phyloP scores from a whole-genome alignment of 768 basidiomycete genomes.

The Suillus tomentosus region DNA sequence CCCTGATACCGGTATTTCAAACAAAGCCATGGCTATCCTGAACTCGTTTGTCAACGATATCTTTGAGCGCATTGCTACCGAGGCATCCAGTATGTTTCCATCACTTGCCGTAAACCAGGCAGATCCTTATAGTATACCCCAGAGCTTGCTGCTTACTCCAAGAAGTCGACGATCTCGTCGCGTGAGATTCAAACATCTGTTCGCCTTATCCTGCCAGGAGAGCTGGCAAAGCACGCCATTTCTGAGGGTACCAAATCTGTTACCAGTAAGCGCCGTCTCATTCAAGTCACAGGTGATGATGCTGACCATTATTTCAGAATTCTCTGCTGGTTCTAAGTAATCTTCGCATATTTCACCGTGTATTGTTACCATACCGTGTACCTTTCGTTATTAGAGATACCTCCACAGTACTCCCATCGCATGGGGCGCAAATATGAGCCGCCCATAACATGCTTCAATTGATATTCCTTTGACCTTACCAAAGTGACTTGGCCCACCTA shows the following conservation, averaged over 20 bases:
- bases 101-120: not conserved
- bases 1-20: slow-evolving; percentile 92
- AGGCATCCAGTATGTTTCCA: slow-evolving; percentile 58
- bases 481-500: too few relatives aligned
- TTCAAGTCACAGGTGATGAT: not conserved
- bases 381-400: slow-evolving; percentile 33
- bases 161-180: slow-evolving; percentile 91
- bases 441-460: not conserved
- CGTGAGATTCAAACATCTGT: slow-evolving; percentile 88
- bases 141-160: slow-evolving; percentile 85
- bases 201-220: slow-evolving; percentile 81
- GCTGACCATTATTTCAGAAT: slow-evolving; percentile 41
- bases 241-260: slow-evolving; percentile 81
- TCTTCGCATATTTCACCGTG: slow-evolving; percentile 25
- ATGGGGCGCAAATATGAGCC: not conserved
- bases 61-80: slow-evolving; percentile 77
- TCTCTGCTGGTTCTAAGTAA: slow-evolving; percentile 63
- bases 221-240: slow-evolving; percentile 86
- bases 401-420: slow-evolving; percentile 16
- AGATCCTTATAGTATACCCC: slow-evolving; percentile 1
- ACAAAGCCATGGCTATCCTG: slow-evolving; percentile 84
- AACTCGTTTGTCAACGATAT: slow-evolving; percentile 87
- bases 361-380: slow-evolving; percentile 39
- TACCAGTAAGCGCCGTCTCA: slow-evolving; percentile 50
- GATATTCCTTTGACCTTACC: not conserved